Percentiles rank a stretch among this genome's conserved stretches.
Conservation (phyloP, 2,329 filamentous ascomycete genomes). For the Ambrosiella beaveri region DNA sequence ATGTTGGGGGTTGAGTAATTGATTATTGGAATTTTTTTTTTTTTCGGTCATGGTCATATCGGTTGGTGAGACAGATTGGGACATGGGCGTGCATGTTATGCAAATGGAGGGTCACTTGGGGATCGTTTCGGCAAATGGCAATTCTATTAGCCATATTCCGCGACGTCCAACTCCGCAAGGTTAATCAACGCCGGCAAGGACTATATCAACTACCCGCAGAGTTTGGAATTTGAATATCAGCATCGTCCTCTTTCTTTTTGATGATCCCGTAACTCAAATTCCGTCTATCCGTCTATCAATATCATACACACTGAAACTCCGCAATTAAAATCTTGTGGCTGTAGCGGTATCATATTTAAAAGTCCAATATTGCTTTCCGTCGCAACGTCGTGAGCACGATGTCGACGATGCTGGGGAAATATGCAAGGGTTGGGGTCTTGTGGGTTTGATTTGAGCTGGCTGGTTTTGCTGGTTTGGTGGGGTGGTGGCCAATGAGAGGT, state of each 20-base stretch:
- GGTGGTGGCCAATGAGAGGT: neutral
- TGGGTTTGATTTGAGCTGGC: neutral
- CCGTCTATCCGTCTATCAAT: no score
- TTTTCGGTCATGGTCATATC: neutral
- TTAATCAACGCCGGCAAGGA: no score
- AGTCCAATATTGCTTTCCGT: no score
- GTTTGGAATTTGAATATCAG: no score
- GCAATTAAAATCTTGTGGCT: no score
- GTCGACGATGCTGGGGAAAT: neutral
- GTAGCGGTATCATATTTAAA: no score
- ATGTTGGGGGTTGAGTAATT: neutral
- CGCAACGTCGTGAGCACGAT: no score
- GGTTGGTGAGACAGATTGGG: neutral
- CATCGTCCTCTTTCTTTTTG: no score
- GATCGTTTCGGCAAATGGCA: neutral
- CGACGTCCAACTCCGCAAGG: no score
- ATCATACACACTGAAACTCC: no score
- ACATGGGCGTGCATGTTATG: neutral
- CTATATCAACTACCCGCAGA: no score
- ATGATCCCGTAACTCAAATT: no score
- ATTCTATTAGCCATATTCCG: neutral
- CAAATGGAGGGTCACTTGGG: neutral
- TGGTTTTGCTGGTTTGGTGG: neutral
- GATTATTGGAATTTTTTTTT: neutral
- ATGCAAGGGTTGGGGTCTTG: neutral